phyloP scores from a whole-genome alignment of 2,329 filamentous ascomycete species.

The Emmonsia crescens region DNA sequence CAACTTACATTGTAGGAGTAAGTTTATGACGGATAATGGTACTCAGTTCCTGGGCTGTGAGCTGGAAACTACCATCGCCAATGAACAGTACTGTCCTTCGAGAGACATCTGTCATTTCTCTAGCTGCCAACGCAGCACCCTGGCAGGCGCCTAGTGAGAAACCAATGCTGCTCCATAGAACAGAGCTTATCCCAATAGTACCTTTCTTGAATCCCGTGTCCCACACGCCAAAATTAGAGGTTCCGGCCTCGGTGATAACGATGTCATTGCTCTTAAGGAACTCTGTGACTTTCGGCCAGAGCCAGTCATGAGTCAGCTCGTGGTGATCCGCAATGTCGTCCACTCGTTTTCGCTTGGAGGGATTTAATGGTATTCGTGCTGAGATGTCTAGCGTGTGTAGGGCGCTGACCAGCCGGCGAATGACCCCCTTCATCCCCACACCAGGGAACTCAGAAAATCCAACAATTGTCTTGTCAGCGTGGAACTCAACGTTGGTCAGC shows the following conservation, averaged over 20 bases:
- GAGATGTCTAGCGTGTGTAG: slow-evolving; percentile 46
- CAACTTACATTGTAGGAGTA: slow-evolving; percentile 61
- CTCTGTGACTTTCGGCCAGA: slow-evolving; percentile 66
- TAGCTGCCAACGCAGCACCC: slow-evolving; percentile 63
- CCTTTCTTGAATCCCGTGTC: slow-evolving; percentile 66
- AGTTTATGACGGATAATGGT: slow-evolving; percentile 70
- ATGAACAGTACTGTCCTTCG: slow-evolving; percentile 69
- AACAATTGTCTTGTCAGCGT: slow-evolving; percentile 61
- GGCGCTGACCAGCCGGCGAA: slow-evolving; percentile 57
- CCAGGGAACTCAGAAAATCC: slow-evolving; percentile 68
- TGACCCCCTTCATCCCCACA: slow-evolving; percentile 64
- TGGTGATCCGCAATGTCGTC: slow-evolving; percentile 36
- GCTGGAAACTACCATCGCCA: slow-evolving; percentile 79
- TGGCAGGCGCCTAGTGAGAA: slow-evolving; percentile 53
- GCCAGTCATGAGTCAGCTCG: slow-evolving; percentile 41
- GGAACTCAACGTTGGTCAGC: slow-evolving; percentile 71
- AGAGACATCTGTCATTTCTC: slow-evolving; percentile 46
- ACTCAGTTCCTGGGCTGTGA: slow-evolving; percentile 73
- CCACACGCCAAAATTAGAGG: slow-evolving; percentile 79
- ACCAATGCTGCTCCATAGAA: slow-evolving; percentile 60
- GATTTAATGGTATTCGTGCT: slow-evolving; percentile 39
- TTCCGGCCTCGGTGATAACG: slow-evolving; percentile 78
- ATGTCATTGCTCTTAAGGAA: slow-evolving; percentile 65
- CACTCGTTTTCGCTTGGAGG: slow-evolving; percentile 42
- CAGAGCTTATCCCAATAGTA: slow-evolving; percentile 73